Evolutionary conservation across 2,329 filamentous ascomycete genomes (phyloP).

Genomic region (Orbilia brochopaga): DNA sequence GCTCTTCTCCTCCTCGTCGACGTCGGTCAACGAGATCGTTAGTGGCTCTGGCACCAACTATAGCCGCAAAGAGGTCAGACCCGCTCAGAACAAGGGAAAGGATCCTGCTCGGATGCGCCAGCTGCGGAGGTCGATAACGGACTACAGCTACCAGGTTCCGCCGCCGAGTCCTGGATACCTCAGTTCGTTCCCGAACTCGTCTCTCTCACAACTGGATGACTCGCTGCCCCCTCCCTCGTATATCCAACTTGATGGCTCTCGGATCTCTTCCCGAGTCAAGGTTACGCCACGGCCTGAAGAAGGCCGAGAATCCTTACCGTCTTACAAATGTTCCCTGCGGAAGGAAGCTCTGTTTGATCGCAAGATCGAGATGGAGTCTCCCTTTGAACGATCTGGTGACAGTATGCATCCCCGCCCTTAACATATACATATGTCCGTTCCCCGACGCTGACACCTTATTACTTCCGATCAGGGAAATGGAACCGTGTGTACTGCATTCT

Average conservation of each 20-base stretch:
- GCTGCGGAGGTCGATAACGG: constrained; percentile 52
- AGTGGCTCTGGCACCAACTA: constrained; percentile 31
- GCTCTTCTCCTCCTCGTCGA: constrained; percentile 46
- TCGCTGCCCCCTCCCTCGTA: constrained; percentile 53
- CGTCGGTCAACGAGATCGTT: constrained; percentile 48
- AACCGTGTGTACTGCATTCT: constrained; percentile 68
- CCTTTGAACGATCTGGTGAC: constrained; percentile 68
- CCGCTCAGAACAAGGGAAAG: constrained; percentile 20
- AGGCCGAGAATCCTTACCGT: constrained; percentile 63
- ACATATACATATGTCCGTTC: neutral
- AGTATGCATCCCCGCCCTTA: constrained; percentile 21
- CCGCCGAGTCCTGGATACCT: constrained; percentile 51
- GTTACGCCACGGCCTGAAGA: constrained; percentile 58
- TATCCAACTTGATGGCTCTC: constrained; percentile 50
- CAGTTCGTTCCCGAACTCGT: constrained; percentile 52
- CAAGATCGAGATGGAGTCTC: constrained; percentile 71
- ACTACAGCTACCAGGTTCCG: constrained; percentile 38
- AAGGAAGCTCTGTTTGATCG: constrained; percentile 66
- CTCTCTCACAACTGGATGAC: constrained; percentile 42
- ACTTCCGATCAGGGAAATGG: constrained; percentile 64
- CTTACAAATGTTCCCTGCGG: constrained; percentile 65
- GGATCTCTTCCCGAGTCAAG: constrained; percentile 53
- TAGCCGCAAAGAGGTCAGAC: constrained; percentile 36
- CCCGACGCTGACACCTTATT: constrained; percentile 8
- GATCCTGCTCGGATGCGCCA: constrained; percentile 39